These are phyloP conservation scores for Mortierella sp. DNA, from an alignment of 371 early-diverging fungal genomes.

Conservation along the genomic window DNA sequence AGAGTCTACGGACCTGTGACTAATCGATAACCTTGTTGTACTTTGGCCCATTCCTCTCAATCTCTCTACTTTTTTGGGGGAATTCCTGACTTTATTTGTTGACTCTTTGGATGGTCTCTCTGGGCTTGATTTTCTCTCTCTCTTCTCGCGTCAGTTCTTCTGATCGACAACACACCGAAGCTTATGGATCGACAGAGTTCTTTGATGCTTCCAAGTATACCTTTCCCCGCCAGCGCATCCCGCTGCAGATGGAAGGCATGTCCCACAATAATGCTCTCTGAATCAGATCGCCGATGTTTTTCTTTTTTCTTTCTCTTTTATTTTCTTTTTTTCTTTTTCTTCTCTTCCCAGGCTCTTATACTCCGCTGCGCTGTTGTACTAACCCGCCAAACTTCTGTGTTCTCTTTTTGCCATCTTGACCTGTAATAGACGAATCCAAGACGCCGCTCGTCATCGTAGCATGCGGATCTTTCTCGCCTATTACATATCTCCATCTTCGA, in stretches of 20 bases:
- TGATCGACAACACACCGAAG: conserved; percentile 49
- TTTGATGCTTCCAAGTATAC: conserved; percentile 48
- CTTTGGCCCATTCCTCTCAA: no score
- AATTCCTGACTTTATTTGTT: no score
- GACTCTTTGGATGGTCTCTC: background rate
- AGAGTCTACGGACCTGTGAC: conserved; percentile 18
- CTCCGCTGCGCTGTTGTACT: background rate
- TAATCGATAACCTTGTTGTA: conserved; percentile 5
- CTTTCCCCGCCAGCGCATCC: conserved; percentile 42
- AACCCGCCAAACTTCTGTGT: background rate
- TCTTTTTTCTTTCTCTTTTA: background rate
- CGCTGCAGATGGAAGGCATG: conserved; percentile 42
- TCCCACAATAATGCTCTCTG: background rate
- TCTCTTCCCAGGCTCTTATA: background rate
- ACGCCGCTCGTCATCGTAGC: conserved; percentile 94
- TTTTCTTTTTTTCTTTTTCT: background rate
- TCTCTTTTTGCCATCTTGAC: conserved; percentile 2
- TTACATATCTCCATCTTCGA: conserved; percentile 96
- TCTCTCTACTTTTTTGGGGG: no score
- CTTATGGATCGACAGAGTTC: conserved; percentile 47
- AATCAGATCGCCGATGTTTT: background rate
- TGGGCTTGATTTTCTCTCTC: background rate
- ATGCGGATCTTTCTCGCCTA: conserved; percentile 97
- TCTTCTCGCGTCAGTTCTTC: conserved; percentile 31
- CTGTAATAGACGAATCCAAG: conserved; percentile 77